These are phyloP conservation scores for Populus simonii DNA, from an alignment of 345 rosid genomes.

Conservation along the genomic window DNA sequence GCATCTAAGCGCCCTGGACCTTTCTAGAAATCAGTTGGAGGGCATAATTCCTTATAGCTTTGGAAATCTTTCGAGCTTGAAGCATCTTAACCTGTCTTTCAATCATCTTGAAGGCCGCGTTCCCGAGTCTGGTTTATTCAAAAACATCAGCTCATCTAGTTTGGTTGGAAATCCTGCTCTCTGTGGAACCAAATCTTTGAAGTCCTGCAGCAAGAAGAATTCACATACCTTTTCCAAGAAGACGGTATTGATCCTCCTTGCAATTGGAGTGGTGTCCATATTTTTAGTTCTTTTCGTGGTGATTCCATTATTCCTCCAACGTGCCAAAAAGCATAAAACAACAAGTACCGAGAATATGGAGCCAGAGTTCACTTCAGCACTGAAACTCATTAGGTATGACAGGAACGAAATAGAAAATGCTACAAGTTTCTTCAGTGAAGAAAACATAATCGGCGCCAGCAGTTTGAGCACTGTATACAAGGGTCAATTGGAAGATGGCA, in stretches of 20 bases:
- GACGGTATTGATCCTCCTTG: slow-evolving; percentile 32
- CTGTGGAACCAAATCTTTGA: slow-evolving; percentile 51
- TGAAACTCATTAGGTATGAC: slow-evolving; percentile 58
- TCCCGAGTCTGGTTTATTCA: slow-evolving; percentile 66
- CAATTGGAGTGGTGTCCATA: slow-evolving; percentile 41
- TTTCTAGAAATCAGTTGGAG: slow-evolving; percentile 57
- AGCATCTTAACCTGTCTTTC: slow-evolving; percentile 60
- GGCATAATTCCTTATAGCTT: slow-evolving; percentile 66
- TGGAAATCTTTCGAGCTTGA: slow-evolving; percentile 50
- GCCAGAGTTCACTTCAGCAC: slow-evolving; percentile 43
- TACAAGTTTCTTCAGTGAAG: slow-evolving; percentile 50
- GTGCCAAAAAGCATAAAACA: slow-evolving; percentile 21
- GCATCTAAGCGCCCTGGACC: slow-evolving; percentile 54
- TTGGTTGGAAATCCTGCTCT: slow-evolving; percentile 64
- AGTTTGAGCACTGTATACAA: slow-evolving; percentile 81
- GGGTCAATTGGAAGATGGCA: slow-evolving; percentile 60
- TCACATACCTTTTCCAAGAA: slow-evolving; percentile 45
- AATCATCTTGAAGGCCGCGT: slow-evolving; percentile 72
- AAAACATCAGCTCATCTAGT: slow-evolving; percentile 39
- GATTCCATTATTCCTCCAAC: slow-evolving; percentile 24
- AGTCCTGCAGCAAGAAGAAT: slow-evolving; percentile 42
- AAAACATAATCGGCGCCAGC: slow-evolving; percentile 64
- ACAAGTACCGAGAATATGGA: slow-evolving; percentile 32
- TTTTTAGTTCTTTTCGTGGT: slow-evolving; percentile 36
- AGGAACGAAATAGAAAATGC: slow-evolving; percentile 54